Evolutionary conservation across 306 rosid species (phyloP), one percentile per base, ranked within the genome.

Genomic region (Sechiopsis laciniata): DNA sequence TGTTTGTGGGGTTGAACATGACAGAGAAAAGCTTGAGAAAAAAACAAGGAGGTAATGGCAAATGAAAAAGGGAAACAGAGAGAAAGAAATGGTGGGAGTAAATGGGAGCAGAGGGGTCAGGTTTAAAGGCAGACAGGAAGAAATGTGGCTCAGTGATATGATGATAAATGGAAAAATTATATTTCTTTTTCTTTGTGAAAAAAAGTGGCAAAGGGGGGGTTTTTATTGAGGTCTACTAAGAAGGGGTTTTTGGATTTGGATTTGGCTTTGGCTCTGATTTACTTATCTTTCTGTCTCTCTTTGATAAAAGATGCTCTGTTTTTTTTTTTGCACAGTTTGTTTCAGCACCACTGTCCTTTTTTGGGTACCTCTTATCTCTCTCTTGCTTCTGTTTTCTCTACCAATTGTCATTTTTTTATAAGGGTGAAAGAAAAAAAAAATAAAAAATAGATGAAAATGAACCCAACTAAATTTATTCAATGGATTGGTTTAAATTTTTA

Each of bases 31-130:
- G 42, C 0, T 22, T 1, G 13, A 69, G 21, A 69, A 69, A 69
- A 69, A 50, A 68, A 46, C 57, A 69, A 69, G 19, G 58, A 69
- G 73, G 22, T 69, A 69, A 69, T 69, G 73, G 73, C 40, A 69
- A 69, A 69, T 15, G 73, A 50, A 2, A n/a, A 2, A n/a, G 20
- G 19, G 40, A 10, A 35, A 19, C 24, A 57, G 13, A 21, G 73
- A 61, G 67, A 61, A 20, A 48, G 12, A 32, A 4, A 62, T 24
- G 65, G 65, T 11, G 65, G 73, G 73, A 69, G 73, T 69, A 69
- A 69, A 48, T 69, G 73, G 17, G 73, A 69, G 73, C 73, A 48
- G 73, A 45, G 71, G 71, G 53, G n/a, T 42, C 54, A 37, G 71
- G 53, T 6, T 65, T 11, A 20, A 32, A 42, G 53, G 5, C 72